Evolutionary conservation across 2,329 filamentous ascomycete species (phyloP).

Genomic region (Stagonosporopsis vannaccii): DNA sequence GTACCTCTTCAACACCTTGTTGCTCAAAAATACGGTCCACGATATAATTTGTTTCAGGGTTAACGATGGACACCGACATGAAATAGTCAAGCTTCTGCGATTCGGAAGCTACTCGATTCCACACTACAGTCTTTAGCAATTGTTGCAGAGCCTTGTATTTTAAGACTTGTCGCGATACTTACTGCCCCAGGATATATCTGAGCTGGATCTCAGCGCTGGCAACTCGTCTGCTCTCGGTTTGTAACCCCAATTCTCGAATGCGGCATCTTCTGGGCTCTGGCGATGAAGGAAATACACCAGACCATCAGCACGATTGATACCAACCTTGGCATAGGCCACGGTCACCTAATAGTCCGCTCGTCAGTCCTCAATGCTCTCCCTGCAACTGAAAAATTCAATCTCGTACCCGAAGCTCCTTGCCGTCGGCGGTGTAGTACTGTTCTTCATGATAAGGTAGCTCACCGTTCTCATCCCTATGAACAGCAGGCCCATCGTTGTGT

Average conservation of each 20-base stretch:
- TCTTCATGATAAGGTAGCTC: constrained; percentile 4
- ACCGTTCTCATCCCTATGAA: constrained; percentile 5
- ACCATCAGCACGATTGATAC: constrained; percentile 17
- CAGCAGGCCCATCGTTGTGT: constrained; percentile 11
- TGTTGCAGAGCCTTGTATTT: background rate
- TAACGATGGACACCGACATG: constrained; percentile 10
- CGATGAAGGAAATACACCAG: constrained; percentile 22
- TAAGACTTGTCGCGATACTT: background rate
- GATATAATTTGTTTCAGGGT: constrained; percentile 8
- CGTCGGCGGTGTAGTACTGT: constrained; percentile 15
- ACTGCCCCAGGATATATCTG: constrained; percentile 23
- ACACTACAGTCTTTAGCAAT: background rate
- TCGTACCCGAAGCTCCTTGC: constrained; percentile 11
- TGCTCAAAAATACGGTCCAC: background rate
- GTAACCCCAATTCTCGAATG: background rate
- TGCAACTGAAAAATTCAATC: background rate
- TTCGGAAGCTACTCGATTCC: constrained; percentile 7
- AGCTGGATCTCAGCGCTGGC: constrained; percentile 17
- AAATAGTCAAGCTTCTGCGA: constrained; percentile 13
- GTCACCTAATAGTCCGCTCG: constrained; percentile 5
- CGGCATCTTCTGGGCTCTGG: constrained; percentile 4
- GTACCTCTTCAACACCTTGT: background rate
- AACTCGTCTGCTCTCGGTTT: constrained; percentile 5
- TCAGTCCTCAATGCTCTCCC: background rate
- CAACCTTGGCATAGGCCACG: constrained; percentile 5